These are phyloP conservation scores for Starmerella apicola DNA, from an alignment of 805 yeast species.

Conservation along the genomic window DNA sequence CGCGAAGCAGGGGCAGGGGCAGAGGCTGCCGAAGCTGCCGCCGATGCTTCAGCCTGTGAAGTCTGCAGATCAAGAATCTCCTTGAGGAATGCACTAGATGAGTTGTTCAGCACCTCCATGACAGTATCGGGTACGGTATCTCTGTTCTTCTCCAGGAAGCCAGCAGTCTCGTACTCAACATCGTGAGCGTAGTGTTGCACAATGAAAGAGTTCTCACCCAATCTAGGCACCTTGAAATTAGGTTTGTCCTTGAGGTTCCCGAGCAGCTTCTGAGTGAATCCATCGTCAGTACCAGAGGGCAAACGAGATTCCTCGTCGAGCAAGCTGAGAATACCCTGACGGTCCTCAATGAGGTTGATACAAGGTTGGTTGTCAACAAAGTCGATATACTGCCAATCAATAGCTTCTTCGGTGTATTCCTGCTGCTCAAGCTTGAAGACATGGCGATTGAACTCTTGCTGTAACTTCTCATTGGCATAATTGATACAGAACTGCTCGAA, in stretches of 20 bases:
- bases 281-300: constrained; percentile 85
- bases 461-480: constrained; percentile 92
- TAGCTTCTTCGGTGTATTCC: constrained; percentile 81
- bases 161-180: constrained; percentile 82
- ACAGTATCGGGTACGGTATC: constrained; percentile 97
- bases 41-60: constrained; percentile 29
- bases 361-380: constrained; percentile 96
- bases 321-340: constrained; percentile 73
- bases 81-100: constrained; percentile 53
- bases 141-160: constrained; percentile 92
- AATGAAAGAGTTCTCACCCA: constrained; percentile 81
- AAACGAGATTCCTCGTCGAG: constrained; percentile 91
- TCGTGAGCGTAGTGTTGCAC: constrained; percentile 92
- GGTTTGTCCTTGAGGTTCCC: constrained; percentile 72
- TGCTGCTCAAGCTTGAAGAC: constrained; percentile 95
- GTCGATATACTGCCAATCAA: constrained; percentile 93
- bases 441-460: constrained; percentile 94
- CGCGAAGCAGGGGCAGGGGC: background rate
- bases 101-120: constrained; percentile 62
- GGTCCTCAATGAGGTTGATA: constrained; percentile 79
- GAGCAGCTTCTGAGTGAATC: constrained; percentile 84
- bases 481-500: constrained; percentile 96
- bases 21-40: constrained; percentile 22
- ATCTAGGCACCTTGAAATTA: constrained; percentile 82
- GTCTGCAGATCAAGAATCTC: constrained; percentile 41